Conservation (phyloP, 768 basidiomycete genomes). For the Lentinula sp. region DNA sequence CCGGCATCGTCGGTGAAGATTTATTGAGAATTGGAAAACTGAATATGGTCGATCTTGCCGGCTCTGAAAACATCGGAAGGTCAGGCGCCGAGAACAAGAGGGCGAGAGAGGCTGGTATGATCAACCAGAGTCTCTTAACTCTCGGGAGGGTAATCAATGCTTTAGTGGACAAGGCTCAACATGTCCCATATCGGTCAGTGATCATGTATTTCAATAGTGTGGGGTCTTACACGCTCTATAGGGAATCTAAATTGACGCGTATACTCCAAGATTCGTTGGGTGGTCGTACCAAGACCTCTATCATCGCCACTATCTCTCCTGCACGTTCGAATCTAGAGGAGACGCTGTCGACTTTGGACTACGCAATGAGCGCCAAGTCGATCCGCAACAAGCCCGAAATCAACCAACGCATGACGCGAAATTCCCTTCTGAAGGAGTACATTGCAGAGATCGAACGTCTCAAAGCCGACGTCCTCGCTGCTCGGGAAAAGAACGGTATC, state of each 20-base stretch:
- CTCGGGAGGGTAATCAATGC: constrained; percentile 95
- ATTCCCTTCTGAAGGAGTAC: constrained; percentile 90
- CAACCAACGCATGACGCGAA: constrained; percentile 91
- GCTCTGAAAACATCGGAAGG: constrained; percentile 94
- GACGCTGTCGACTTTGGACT: constrained; percentile 95
- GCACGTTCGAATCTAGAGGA: constrained; percentile 94
- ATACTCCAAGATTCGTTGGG: constrained; percentile 98
- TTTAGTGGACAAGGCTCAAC: constrained; percentile 84
- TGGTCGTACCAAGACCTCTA: constrained; percentile 94
- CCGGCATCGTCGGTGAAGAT: constrained; percentile 73
- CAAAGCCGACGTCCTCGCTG: constrained; percentile 84
- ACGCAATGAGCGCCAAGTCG: constrained; percentile 90
- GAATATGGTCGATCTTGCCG: constrained; percentile 95
- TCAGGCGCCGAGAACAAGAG: constrained; percentile 94
- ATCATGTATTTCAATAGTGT: background rate
- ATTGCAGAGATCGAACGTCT: constrained; percentile 89
- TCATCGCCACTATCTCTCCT: constrained; percentile 95
- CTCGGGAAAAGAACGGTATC: constrained; percentile 94
- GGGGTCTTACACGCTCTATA: constrained; percentile 20
- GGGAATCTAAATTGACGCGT: constrained; percentile 96
- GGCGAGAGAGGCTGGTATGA: constrained; percentile 97
- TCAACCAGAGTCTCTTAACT: constrained; percentile 96
- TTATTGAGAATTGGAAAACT: constrained; percentile 90
- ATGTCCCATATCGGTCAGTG: constrained; percentile 87
- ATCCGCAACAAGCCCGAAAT: constrained; percentile 94